A percentile compares a stretch with the other conserved stretches of the same genome.
Evolutionary conservation across 1,139 yeast genomes (phyloP).

Genomic region (Geotrichum bryndzae): DNA sequence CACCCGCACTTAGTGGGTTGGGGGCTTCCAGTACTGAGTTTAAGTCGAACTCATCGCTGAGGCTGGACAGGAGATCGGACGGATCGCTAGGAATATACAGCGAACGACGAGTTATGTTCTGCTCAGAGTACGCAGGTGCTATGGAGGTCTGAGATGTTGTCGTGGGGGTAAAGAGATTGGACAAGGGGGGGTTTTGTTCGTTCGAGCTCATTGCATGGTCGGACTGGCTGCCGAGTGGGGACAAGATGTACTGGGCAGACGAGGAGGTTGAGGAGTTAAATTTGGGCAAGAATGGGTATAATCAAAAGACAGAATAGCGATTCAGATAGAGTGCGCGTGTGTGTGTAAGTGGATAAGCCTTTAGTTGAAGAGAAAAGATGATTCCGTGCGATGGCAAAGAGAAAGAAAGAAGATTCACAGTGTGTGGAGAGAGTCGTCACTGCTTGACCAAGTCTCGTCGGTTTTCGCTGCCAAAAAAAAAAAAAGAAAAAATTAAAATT

Average conservation of each 20-base stretch:
- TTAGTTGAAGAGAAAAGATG: too few relatives aligned
- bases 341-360: too few relatives aligned
- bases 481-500: neutral
- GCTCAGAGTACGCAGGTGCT: neutral
- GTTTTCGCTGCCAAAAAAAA: neutral
- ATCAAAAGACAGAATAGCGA: neutral
- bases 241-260: neutral
- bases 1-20: neutral
- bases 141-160: neutral
- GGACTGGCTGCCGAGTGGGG: neutral
- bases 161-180: neutral
- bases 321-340: too few relatives aligned
- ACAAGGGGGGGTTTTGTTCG: neutral
- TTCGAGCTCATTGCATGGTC: slow-evolving; percentile 7
- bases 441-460: neutral
- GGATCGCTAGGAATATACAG: neutral
- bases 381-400: neutral
- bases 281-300: too few relatives aligned
- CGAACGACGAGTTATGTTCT: neutral
- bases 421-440: neutral
- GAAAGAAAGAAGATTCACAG: neutral
- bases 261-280: neutral
- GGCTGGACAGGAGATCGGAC: neutral
- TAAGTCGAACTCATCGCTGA: neutral
- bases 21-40: neutral